Evolutionary conservation across 139 green algal species (phyloP), one percentile per base, ranked within the genome.

Genomic region (Gonium pectorale): DNA sequence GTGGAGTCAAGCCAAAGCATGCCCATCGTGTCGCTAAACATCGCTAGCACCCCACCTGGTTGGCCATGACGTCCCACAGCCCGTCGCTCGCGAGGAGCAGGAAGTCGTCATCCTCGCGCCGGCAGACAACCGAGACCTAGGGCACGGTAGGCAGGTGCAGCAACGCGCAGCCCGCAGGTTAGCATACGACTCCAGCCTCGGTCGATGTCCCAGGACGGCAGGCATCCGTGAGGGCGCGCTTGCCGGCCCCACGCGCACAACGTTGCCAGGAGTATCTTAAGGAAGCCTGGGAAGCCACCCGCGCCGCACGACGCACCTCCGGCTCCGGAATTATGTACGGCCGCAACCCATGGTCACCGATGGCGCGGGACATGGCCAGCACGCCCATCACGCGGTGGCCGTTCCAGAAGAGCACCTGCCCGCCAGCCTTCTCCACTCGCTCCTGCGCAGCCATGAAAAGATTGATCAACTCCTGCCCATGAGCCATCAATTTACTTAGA

Each of bases 341-440:
- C 38, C 90, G 86, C 54, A 96, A 74, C 62, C 86, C 92, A 51
- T 93, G 90, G 74, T 96, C 93, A 26, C 94, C 94, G 49, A 97
- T 96, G 1, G 94, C 94, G 0, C 94, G 84, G 9, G 89, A 95
- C 94, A 97, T 96, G 26, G 94, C 94, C 27, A 97, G 92, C 62
- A 96, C 90, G 62, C 94, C 94, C 90, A 96, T 95, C 2, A 97
- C 94, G 13, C 94, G 90, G 71, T 94, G 90, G 21, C 93, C 94
- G 52, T 97, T 96, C 89, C 92, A 97, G 79, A 91, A 96, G 40
- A 96, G 86, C n/a, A 97, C 93, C 70, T 96, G 91, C 3, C 94
- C 94, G 15, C 94, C 94, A 41, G 93, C 93, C 52, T 90, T 90
- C 83, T 95, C 89, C 49, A 97, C 93, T n/a, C 92, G 86, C 78